Base-by-base conservation (phyloP, 2,329 filamentous ascomycete genomes). In the Venturia pyrina region DNA sequence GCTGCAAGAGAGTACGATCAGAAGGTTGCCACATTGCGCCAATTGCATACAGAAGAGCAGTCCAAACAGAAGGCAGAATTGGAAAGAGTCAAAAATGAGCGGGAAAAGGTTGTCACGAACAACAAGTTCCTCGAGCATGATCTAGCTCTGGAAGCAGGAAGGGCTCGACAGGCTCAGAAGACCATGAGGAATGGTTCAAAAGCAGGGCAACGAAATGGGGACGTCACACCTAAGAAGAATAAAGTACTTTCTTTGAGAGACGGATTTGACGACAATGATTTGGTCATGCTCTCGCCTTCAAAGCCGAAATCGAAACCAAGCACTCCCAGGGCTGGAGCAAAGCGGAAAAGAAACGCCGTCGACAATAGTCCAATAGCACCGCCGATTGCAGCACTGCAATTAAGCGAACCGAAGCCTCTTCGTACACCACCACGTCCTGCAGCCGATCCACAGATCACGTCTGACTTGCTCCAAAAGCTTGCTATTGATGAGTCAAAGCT, bases 51-150 rank as follows among this genome's bases (percentile, higher is more conserved):
- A 1, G 88, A 91, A 63, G 84, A 88, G 68, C 66, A 86, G 11
- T 83, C 84, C 5, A 86, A 84, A 71, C 82, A 89, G 62, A 85
- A 88, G 68, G 82, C 82, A 11, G 83, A 87, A 11, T 79, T 89
- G 5, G 87, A 91, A 68, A 82, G 81, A 7, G 83, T 87, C n/a
- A 79, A 83, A 40, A 85, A 85, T 13, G 86, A 89, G 24, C 82
- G 88, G 67, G 85, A 87, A 70, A 85, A 82, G 67, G 84, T 85
- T 62, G 80, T 85, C 65, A 91, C 87, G 0, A 88, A 91, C 73
- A 83, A 89, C 67, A 82, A 88, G 69, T 95, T 95, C 72, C 79
- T 89, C 37, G 85, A 87, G 71, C 85, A 89, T 68, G 90, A 93
- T 71, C 77, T 90, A 70, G 82, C 81, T 48, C 88, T 91, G 69